These are phyloP conservation scores for Zychaea mexicana DNA, from an alignment of 371 early-diverging fungal species.

Conservation along the genomic window DNA sequence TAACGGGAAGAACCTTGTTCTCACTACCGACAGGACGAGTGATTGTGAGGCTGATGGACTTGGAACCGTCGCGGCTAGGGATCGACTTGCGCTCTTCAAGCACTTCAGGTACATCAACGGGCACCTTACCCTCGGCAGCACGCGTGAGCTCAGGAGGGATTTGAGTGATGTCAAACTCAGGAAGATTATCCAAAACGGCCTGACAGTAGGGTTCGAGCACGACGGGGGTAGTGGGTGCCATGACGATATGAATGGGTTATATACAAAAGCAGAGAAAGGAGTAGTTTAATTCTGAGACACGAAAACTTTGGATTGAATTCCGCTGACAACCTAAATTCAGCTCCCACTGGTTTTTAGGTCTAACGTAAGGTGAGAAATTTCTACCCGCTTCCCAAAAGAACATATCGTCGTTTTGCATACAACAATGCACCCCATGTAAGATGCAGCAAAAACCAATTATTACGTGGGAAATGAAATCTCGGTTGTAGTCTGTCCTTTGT, in stretches of 20 bases:
- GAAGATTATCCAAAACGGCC: constrained; percentile 3
- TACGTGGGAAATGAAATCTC: too few species aligned
- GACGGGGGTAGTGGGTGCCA: background rate
- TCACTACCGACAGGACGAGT: constrained; percentile 20
- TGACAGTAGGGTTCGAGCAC: constrained; percentile 8
- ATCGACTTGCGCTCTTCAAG: constrained; percentile 9
- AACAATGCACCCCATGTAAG: too few species aligned
- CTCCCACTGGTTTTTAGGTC: background rate
- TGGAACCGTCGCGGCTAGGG: background rate
- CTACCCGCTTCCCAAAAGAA: background rate
- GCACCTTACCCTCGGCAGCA: background rate
- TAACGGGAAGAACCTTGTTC: constrained; percentile 13
- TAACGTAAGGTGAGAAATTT: constrained; percentile 1
- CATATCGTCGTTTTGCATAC: too few species aligned
- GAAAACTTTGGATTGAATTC: too few species aligned
- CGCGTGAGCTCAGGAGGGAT: background rate
- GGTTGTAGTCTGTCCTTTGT: too few species aligned
- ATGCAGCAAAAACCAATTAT: too few species aligned
- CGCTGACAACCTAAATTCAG: too few species aligned
- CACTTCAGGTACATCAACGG: background rate
- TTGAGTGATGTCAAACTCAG: constrained; percentile 1
- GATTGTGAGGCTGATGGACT: constrained; percentile 5
- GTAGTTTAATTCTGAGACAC: too few species aligned
- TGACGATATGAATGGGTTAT: background rate
- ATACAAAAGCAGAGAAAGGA: background rate